Evolutionary conservation across 208 protist genomes (phyloP).

Genomic region (Strigomonas oncopelti): DNA sequence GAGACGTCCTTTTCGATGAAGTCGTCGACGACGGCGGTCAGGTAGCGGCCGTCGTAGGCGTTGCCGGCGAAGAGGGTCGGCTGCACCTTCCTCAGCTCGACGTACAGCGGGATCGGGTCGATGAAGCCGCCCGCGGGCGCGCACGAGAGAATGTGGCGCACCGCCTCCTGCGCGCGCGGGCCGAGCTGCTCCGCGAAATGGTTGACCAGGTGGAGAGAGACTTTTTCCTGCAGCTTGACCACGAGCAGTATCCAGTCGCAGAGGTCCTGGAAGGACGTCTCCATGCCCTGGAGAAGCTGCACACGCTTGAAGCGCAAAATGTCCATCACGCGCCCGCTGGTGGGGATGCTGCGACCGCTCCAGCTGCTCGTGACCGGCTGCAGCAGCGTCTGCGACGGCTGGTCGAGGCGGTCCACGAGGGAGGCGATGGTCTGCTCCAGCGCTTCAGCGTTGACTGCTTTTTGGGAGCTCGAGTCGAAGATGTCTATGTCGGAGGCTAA

Average conservation of each 20-base stretch:
- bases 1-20: constrained; percentile 65
- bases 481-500: neutral
- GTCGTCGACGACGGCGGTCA: constrained; percentile 47
- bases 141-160: neutral
- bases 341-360: neutral
- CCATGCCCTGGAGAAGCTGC: constrained; percentile 41
- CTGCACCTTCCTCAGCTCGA: constrained; percentile 21
- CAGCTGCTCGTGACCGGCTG: neutral
- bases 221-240: constrained; percentile 37
- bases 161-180: constrained; percentile 20
- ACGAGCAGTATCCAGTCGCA: constrained; percentile 56
- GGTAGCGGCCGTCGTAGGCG: constrained; percentile 42
- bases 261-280: constrained; percentile 42
- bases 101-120: constrained; percentile 19
- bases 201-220: constrained; percentile 20
- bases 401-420: neutral
- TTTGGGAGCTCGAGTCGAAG: neutral
- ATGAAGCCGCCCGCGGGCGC: neutral
- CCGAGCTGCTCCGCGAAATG: constrained; percentile 35
- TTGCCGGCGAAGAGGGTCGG: constrained; percentile 22
- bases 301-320: constrained; percentile 44
- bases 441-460: constrained; percentile 7
- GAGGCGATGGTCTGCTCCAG: constrained; percentile 7
- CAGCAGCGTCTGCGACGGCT: constrained; percentile 16
- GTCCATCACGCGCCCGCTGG: constrained; percentile 43